phyloP scores from a whole-genome alignment of 495 filamentous ascomycete genomes.

The Daldinia loculata region DNA sequence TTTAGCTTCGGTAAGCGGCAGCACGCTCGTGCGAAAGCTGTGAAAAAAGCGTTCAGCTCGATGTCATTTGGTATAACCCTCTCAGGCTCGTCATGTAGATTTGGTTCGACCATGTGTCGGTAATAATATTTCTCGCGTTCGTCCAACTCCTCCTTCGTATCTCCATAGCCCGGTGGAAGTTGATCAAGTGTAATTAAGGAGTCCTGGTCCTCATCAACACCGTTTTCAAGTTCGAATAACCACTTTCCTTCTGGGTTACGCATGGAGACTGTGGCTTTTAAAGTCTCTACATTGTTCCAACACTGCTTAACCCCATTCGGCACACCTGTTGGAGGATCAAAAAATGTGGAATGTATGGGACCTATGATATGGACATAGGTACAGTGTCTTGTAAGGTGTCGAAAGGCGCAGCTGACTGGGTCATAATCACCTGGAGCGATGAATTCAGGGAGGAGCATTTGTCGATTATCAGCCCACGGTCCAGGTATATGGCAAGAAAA shows the following conservation, averaged over 20 bases:
- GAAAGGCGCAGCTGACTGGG: neutral
- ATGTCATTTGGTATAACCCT: neutral
- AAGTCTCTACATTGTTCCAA: neutral
- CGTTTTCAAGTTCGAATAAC: neutral
- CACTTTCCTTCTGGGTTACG: neutral
- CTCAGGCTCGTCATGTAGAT: neutral
- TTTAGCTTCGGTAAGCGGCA: neutral
- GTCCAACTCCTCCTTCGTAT: neutral
- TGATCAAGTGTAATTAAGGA: neutral
- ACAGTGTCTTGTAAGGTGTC: neutral
- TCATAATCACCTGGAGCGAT: neutral
- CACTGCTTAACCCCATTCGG: neutral
- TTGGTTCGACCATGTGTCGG: neutral
- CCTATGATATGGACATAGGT: neutral
- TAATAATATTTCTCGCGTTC: neutral
- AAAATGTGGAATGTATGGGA: neutral
- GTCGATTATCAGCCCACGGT: neutral
- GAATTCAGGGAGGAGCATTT: neutral
- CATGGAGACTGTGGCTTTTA: neutral
- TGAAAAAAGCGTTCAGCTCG: neutral
- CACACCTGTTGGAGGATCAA: neutral
- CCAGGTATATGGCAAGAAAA: neutral
- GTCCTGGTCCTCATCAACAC: neutral
- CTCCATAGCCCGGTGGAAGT: neutral
- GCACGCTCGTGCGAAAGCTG: neutral